phyloP scores from a whole-genome alignment of 2,329 filamentous ascomycete species.

The Xylariaceae sp. region DNA sequence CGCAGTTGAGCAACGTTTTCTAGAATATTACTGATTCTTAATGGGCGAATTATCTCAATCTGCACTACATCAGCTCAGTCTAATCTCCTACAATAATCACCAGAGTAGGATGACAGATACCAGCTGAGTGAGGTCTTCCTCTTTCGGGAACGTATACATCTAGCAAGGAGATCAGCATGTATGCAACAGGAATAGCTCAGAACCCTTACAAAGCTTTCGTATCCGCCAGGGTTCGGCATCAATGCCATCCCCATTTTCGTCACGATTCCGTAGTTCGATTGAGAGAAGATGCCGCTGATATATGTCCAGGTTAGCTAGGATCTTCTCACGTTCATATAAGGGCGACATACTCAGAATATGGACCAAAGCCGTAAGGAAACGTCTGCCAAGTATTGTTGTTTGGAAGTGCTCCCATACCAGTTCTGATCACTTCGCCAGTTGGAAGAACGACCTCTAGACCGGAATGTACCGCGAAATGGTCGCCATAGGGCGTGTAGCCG shows the following conservation, averaged over 20 bases:
- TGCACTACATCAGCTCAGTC: constrained; percentile 18
- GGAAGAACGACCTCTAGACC: constrained; percentile 54
- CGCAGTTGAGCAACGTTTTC: constrained; percentile 48
- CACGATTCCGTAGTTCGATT: constrained; percentile 58
- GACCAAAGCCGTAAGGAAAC: constrained; percentile 51
- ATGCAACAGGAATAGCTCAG: constrained; percentile 4
- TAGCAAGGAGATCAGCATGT: constrained; percentile 38
- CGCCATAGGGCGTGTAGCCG: constrained; percentile 55
- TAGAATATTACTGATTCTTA: constrained; percentile 48
- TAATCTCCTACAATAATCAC: neutral
- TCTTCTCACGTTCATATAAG: neutral
- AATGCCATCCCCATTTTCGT: constrained; percentile 60
- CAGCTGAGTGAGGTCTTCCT: constrained; percentile 55
- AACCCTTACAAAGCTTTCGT: constrained; percentile 48
- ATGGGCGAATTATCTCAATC: constrained; percentile 55
- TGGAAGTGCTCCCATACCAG: constrained; percentile 49
- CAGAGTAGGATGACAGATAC: constrained; percentile 20
- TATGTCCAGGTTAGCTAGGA: constrained; percentile 4
- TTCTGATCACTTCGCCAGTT: constrained; percentile 50
- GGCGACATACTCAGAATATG: constrained; percentile 42
- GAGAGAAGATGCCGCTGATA: constrained; percentile 53
- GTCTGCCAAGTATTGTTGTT: constrained; percentile 50
- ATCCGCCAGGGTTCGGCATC: constrained; percentile 59
- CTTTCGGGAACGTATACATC: constrained; percentile 53
- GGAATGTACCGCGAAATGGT: constrained; percentile 50